A percentile compares a stretch with the other conserved stretches of the same genome.
Evolutionary conservation across 2,329 filamentous ascomycete species (phyloP).

Genomic region (Ophiostoma himal-ulmi): DNA sequence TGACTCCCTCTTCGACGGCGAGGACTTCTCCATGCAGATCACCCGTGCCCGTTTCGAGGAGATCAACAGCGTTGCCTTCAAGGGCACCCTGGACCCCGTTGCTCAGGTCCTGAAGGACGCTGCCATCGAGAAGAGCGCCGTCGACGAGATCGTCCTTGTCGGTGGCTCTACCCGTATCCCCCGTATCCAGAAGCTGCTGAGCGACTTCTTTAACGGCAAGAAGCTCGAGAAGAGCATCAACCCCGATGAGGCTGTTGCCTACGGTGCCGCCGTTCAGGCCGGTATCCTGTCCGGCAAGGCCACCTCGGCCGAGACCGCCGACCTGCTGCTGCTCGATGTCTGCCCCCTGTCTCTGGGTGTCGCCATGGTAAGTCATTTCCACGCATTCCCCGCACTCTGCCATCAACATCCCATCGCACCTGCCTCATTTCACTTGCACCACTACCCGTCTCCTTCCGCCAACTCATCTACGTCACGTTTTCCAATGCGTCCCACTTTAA

Average conservation of each 20-base stretch:
- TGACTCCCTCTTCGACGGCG: conserved; percentile 94
- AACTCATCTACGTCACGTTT: background rate
- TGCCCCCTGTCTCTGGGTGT: conserved; percentile 95
- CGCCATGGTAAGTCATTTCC: conserved; percentile 34
- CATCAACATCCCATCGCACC: background rate
- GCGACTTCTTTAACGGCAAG: conserved; percentile 99
- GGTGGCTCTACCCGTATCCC: conserved; percentile 99
- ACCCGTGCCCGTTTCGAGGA: conserved; percentile 99
- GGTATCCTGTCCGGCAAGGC: conserved; percentile 93
- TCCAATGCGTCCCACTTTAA: background rate
- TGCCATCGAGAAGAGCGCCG: conserved; percentile 75
- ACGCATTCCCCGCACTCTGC: background rate
- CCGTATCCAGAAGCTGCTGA: conserved; percentile 96
- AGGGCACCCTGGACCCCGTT: conserved; percentile 88
- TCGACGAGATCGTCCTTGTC: conserved; percentile 98
- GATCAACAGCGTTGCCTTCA: conserved; percentile 92
- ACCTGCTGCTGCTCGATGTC: conserved; percentile 93
- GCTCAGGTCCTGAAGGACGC: conserved; percentile 96
- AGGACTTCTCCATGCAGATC: conserved; percentile 95
- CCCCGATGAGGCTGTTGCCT: conserved; percentile 97
- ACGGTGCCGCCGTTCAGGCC: conserved; percentile 97
- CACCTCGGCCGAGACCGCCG: conserved; percentile 85
- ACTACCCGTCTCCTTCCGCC: background rate
- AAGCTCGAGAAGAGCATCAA: conserved; percentile 99
- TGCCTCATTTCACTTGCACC: background rate